Evolutionary conservation across 2,329 filamentous ascomycete species (phyloP).

Genomic region (Pseudocercospora ulei): DNA sequence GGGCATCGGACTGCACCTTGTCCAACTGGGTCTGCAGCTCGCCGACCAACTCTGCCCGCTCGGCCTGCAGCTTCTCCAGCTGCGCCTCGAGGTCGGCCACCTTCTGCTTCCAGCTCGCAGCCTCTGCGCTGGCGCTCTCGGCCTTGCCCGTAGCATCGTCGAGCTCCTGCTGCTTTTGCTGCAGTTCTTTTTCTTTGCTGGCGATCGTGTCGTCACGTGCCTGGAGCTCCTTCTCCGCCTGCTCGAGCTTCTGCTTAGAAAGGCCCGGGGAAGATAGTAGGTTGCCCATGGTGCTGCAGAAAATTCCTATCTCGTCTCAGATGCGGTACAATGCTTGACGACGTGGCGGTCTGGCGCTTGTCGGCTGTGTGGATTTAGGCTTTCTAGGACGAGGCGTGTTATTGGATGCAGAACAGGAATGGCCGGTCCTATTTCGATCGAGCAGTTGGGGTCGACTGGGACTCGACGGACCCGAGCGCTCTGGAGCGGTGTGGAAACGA

Average conservation of each 20-base stretch:
- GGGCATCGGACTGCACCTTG: slow-evolving; percentile 14
- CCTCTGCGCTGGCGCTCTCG: slow-evolving; percentile 12
- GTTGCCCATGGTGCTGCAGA: slow-evolving; percentile 19
- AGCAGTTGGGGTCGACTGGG: too few species aligned
- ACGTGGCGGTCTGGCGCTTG: slow-evolving; percentile 3
- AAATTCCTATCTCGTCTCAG: slow-evolving; percentile 6
- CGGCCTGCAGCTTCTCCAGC: slow-evolving; percentile 12
- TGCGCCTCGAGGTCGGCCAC: slow-evolving; percentile 15
- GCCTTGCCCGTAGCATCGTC: slow-evolving; percentile 13
- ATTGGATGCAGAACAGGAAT: too few species aligned
- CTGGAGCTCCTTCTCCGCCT: slow-evolving; percentile 21
- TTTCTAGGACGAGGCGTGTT: too few species aligned
- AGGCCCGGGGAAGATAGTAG: slow-evolving; percentile 17
- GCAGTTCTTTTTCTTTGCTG: slow-evolving; percentile 14
- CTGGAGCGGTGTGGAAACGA: too few species aligned
- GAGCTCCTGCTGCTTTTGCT: slow-evolving; percentile 15
- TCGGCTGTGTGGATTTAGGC: slow-evolving; percentile 1
- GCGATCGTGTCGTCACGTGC: slow-evolving; percentile 15
- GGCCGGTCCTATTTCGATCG: background rate
- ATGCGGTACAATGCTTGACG: background rate
- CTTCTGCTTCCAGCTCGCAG: slow-evolving; percentile 15
- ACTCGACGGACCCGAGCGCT: too few species aligned
- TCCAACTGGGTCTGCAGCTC: slow-evolving; percentile 15
- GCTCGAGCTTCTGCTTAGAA: slow-evolving; percentile 21
- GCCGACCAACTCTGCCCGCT: slow-evolving; percentile 13